A percentile compares a stretch with the other conserved stretches of the same genome.
Evolutionary conservation across 2,329 filamentous ascomycete genomes (phyloP).

Genomic region (Ophiostoma fasciatum): DNA sequence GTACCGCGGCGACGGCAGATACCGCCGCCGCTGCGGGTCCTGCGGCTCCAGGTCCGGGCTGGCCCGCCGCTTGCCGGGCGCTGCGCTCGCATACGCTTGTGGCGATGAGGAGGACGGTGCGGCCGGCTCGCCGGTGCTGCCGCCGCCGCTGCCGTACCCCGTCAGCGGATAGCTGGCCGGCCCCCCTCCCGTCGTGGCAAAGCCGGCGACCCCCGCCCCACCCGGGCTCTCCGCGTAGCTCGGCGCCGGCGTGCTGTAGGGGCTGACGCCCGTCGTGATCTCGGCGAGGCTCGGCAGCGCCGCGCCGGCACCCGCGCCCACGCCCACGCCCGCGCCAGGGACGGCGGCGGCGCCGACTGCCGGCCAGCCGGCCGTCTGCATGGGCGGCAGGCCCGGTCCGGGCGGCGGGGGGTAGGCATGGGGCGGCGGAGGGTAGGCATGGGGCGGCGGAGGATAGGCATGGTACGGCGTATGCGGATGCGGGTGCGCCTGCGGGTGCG

Average conservation of each 20-base stretch:
- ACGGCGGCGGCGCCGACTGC: background rate
- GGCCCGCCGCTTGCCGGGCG: conserved; percentile 34
- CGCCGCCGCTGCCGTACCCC: no score
- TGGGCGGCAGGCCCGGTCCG: conserved; percentile 41
- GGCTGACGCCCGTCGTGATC: conserved; percentile 47
- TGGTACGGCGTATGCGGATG: conserved; percentile 16
- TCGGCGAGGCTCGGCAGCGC: conserved; percentile 46
- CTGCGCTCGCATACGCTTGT: no score
- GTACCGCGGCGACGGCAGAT: conserved; percentile 18
- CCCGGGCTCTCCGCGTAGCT: no score
- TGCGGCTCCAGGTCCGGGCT: conserved; percentile 32
- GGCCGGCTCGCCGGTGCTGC: no score
- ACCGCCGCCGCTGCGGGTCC: conserved; percentile 28
- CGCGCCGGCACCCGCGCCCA: conserved; percentile 12
- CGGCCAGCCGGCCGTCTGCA: conserved; percentile 22
- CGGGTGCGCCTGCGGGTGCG: background rate
- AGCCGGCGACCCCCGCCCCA: no score
- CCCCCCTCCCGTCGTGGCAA: no score
- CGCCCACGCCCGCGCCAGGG: conserved; percentile 8
- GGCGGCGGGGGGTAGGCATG: no score
- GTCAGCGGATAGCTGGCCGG: no score
- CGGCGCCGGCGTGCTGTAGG: conserved; percentile 46
- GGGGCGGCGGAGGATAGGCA: no score
- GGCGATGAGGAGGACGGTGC: no score
- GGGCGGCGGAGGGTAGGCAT: no score